Base-by-base conservation (phyloP, 2,329 filamentous ascomycete genomes). In the Magnaporthiopsis poae region DNA sequence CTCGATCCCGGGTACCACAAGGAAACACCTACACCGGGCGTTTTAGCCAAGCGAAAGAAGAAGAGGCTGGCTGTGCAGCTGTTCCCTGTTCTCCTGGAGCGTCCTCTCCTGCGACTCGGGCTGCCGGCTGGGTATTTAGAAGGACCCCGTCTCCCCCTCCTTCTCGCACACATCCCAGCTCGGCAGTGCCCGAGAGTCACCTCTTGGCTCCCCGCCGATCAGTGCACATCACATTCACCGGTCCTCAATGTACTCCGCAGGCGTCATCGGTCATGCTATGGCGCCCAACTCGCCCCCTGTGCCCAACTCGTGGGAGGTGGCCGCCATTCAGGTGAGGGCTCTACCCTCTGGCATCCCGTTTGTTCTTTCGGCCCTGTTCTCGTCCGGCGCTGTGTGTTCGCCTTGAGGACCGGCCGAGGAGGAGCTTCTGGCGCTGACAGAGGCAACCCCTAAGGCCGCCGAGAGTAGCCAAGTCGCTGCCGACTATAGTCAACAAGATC, bases 271-370 rank as follows among this genome's bases (percentile, higher is more conserved):
- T 21, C 21, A 52, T 21, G 15, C 39, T 21, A 52, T 52, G 39
- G 39, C 39, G 7, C 39, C 39, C 15, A 60, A 60, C n/a, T 5
- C 12, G 25, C 62, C 52, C 18, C 52, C 27, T 46, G 69, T 68
- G 64, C 74, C 75, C 72, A 76, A 75, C 62, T 63, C 73, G 18
- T 76, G 74, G 74, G 74, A 76, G 67, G 70, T 68, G 33, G 69
- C 63, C 63, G 73, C 74, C 3, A 67, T 74, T 11, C 67, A 73
- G 65, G 69, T 69, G 68, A 25, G 61, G 33, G 2, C 3, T 31
- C 18, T 31, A 9, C 25, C 5, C 21, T 60, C 18, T 27, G 56
- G 2, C 7, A 25, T n/a, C 18, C 1, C 21, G 7, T 12, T 9
- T 60, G 3, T 13, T 13, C 18, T 8, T 13, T 25, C 21, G 56